Conservation (phyloP, 2,329 filamentous ascomycete species). For the Nigrograna mackinnonii region DNA sequence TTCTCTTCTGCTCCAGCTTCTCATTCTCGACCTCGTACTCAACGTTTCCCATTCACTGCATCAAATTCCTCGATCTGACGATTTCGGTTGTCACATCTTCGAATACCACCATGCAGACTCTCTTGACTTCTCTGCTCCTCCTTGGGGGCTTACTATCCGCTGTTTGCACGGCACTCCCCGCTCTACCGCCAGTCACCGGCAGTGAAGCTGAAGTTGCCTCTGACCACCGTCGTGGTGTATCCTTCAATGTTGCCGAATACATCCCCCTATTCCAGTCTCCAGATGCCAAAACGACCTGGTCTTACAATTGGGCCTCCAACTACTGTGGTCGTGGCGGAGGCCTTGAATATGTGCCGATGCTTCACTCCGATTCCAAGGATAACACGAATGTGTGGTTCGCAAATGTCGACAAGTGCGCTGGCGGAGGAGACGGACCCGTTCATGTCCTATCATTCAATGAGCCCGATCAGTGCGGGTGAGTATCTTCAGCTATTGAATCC, state of each 20-base stretch:
- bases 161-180: no score
- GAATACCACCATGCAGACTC: no score
- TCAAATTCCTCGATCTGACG: no score
- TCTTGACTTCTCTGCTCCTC: no score
- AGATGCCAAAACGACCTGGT: slow-evolving; percentile 57
- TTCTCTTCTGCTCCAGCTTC: no score
- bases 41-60: no score
- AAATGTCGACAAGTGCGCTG: slow-evolving; percentile 12
- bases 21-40: no score
- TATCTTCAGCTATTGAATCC: slow-evolving; percentile 8
- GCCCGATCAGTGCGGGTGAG: slow-evolving; percentile 33
- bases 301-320: slow-evolving; percentile 68
- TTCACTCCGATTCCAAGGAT: slow-evolving; percentile 15
- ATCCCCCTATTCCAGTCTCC: slow-evolving; percentile 52
- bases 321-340: slow-evolving; percentile 39
- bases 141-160: no score
- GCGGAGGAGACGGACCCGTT: background rate
- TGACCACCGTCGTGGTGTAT: slow-evolving; percentile 57
- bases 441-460: slow-evolving; percentile 38
- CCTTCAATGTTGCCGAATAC: slow-evolving; percentile 63
- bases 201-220: background rate
- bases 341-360: slow-evolving; percentile 64
- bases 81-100: no score
- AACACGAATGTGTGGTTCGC: slow-evolving; percentile 21
- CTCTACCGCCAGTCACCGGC: no score